A percentile compares a stretch with the other conserved stretches of the same genome.
These are phyloP conservation scores for Ustulina deusta DNA, from an alignment of 2,329 filamentous ascomycete genomes.

Conservation along the genomic window DNA sequence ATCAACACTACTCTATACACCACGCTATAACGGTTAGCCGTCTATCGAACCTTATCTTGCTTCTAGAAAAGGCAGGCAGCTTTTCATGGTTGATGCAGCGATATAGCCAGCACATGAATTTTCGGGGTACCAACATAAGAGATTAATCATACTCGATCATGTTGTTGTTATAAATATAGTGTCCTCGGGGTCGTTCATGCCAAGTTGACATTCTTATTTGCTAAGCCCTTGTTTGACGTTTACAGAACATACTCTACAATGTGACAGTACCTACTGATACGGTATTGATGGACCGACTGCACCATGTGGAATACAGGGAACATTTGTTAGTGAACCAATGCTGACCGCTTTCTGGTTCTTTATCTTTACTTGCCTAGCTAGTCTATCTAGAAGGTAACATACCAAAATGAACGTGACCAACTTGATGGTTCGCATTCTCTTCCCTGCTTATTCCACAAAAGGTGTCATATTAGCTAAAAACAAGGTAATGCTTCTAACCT, in stretches of 20 bases:
- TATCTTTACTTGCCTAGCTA: not conserved
- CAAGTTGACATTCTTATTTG: not conserved
- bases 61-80: not conserved
- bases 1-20: not conserved
- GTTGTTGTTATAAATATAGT: not conserved
- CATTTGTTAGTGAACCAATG: not conserved
- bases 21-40: not conserved
- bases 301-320: conserved; percentile 21
- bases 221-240: not conserved
- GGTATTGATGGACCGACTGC: not conserved
- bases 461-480: not conserved
- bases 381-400: not conserved
- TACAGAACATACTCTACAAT: not conserved
- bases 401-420: not conserved
- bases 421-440: not conserved
- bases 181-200: not conserved
- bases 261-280: not conserved
- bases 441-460: conserved; percentile 24
- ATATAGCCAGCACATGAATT: not conserved
- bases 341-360: not conserved
- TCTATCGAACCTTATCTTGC: not conserved
- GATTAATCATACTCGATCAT: not conserved
- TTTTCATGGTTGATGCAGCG: not conserved
- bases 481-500: conserved; percentile 18
- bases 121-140: not conserved